These are phyloP conservation scores for Echium plantagineum DNA, from an alignment of 257 asterid species.

Conservation along the genomic window DNA sequence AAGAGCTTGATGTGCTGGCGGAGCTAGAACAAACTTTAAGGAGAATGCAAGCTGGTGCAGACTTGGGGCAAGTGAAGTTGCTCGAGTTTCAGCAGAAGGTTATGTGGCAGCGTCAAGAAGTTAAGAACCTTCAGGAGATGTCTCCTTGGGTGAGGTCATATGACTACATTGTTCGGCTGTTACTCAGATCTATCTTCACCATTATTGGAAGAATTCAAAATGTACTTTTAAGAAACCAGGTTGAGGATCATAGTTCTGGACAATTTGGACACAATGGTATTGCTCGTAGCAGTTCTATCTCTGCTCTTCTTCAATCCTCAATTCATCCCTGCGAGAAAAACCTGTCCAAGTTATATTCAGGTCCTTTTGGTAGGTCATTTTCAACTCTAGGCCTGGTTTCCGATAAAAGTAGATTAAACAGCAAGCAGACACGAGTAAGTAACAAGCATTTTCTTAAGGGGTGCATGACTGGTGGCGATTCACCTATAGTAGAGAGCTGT, in stretches of 20 bases:
- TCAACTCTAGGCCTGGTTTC: constrained; percentile 50
- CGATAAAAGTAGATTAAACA: constrained; percentile 34
- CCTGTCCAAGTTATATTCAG: constrained; percentile 17
- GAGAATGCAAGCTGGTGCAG: constrained; percentile 46
- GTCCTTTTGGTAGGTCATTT: constrained; percentile 54
- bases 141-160: constrained; percentile 75
- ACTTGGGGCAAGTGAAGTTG: constrained; percentile 35
- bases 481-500: constrained; percentile 36
- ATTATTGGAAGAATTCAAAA: constrained; percentile 46
- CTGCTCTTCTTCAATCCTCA: constrained; percentile 31
- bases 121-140: constrained; percentile 67
- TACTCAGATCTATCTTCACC: constrained; percentile 55
- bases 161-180: constrained; percentile 56
- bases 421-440: constrained; percentile 31
- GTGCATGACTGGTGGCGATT: constrained; percentile 50
- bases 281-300: constrained; percentile 41
- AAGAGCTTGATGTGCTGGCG: constrained; percentile 62
- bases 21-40: constrained; percentile 73
- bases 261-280: constrained; percentile 22
- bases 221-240: constrained; percentile 27
- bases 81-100: constrained; percentile 81
- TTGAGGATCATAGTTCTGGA: constrained; percentile 16
- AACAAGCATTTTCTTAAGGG: constrained; percentile 42
- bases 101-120: constrained; percentile 71
- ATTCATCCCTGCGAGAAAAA: constrained; percentile 33